Evolutionary conservation across 495 filamentous ascomycete genomes (phyloP).

Genomic region (Amorphotheca resinae): DNA sequence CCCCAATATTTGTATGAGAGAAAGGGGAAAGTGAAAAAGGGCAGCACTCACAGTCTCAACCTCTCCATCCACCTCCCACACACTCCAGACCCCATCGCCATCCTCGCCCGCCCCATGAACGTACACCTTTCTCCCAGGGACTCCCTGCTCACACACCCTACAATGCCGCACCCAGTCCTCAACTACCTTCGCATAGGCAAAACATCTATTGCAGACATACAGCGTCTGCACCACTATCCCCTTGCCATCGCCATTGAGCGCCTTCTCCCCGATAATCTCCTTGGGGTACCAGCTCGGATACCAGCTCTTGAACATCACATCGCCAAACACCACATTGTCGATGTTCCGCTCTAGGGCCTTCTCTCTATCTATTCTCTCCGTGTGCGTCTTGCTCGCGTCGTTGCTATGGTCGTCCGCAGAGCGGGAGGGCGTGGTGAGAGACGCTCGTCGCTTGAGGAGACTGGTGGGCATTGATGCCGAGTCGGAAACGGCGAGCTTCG

Average conservation of each 20-base stretch:
- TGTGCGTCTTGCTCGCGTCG: not conserved
- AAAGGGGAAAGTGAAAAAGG: constrained; percentile 1
- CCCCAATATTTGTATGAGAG: constrained; percentile 4
- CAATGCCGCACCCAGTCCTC: constrained; percentile 39
- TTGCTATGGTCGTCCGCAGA: not conserved
- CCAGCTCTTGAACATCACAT: constrained; percentile 63
- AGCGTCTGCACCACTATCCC: constrained; percentile 42
- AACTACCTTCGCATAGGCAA: constrained; percentile 75
- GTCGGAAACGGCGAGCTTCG: too few species aligned
- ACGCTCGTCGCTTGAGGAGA: not conserved
- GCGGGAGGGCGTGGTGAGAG: not conserved
- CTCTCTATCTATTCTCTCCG: constrained; percentile 2
- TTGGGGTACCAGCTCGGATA: constrained; percentile 69
- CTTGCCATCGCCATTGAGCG: constrained; percentile 13
- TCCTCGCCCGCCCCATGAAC: constrained; percentile 43
- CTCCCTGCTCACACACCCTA: constrained; percentile 26
- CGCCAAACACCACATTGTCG: constrained; percentile 62
- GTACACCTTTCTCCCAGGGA: constrained; percentile 36
- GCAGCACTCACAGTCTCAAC: constrained; percentile 49
- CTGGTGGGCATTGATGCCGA: too few species aligned
- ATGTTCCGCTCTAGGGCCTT: constrained; percentile 44
- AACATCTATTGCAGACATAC: constrained; percentile 87
- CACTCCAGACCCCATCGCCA: constrained; percentile 41
- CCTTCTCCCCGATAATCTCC: constrained; percentile 53
- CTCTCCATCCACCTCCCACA: constrained; percentile 91